These are phyloP conservation scores for Ascochyta lentis DNA, from an alignment of 2,329 filamentous ascomycete species.

Conservation along the genomic window DNA sequence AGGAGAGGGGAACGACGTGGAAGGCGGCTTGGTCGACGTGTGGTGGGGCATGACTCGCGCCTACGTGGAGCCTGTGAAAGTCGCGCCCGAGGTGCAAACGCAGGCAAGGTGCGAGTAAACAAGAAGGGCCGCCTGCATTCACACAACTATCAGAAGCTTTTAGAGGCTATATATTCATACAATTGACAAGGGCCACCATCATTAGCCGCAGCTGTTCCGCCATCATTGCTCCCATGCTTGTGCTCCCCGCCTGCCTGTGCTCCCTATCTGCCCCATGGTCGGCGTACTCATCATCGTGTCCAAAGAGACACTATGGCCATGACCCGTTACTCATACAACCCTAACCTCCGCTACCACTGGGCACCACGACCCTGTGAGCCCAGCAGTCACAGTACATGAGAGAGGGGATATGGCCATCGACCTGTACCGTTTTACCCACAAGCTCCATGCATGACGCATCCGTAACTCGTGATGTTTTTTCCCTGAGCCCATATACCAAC, in stretches of 20 bases:
- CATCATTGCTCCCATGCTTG: conserved; percentile 14
- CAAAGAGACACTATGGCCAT: conserved; percentile 27
- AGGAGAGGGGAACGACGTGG: background rate
- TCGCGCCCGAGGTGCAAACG: background rate
- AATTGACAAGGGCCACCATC: conserved; percentile 43
- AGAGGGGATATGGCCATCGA: conserved; percentile 34
- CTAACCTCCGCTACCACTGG: conserved; percentile 14
- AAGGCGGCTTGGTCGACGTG: conserved; percentile 2
- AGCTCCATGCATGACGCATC: conserved; percentile 39
- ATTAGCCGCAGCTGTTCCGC: conserved; percentile 25
- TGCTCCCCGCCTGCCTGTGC: conserved; percentile 12
- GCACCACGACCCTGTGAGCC: background rate
- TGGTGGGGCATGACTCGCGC: conserved; percentile 16
- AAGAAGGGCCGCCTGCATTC: conserved; percentile 35
- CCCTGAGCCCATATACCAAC: conserved; percentile 21
- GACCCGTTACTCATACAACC: conserved; percentile 42
- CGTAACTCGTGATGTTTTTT: conserved; percentile 22
- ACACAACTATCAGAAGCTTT: conserved; percentile 34
- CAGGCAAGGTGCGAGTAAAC: conserved; percentile 1
- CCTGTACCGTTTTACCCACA: conserved; percentile 30
- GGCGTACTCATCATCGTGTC: conserved; percentile 2
- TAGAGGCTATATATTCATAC: conserved; percentile 48
- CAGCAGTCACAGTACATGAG: conserved; percentile 30
- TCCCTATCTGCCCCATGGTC: conserved; percentile 11
- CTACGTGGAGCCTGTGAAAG: background rate